A percentile compares a stretch with the other conserved stretches of the same genome.
These are phyloP conservation scores for Colletotrichum tropicale DNA, from an alignment of 2,329 filamentous ascomycete species.

Conservation along the genomic window DNA sequence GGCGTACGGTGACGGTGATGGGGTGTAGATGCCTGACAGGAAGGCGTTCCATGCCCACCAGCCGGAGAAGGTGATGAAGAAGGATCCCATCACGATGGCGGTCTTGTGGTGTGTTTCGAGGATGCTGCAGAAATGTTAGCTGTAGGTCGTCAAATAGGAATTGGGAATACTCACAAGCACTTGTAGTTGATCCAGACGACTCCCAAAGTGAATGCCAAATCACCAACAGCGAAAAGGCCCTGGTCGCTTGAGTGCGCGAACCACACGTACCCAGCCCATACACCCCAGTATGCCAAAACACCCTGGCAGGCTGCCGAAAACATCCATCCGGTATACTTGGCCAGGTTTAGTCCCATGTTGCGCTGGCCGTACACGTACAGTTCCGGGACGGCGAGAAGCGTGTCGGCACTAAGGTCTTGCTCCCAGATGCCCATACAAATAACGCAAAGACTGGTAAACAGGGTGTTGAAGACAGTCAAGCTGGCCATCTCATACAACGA, in stretches of 20 bases:
- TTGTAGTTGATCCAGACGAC: conserved; percentile 78
- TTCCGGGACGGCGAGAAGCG: conserved; percentile 89
- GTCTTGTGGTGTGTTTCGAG: conserved; percentile 82
- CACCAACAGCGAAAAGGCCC: conserved; percentile 75
- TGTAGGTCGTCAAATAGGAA: too few species aligned
- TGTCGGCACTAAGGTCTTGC: conserved; percentile 83
- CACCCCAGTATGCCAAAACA: conserved; percentile 73
- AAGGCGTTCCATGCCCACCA: conserved; percentile 80
- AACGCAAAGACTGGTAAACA: conserved; percentile 88
- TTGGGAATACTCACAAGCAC: conserved; percentile 64
- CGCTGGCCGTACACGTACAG: conserved; percentile 85
- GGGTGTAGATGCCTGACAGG: conserved; percentile 66
- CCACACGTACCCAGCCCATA: conserved; percentile 56
- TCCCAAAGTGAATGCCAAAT: conserved; percentile 72
- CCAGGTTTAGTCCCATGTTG: conserved; percentile 74
- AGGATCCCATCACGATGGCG: conserved; percentile 61
- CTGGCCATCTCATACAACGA: conserved; percentile 88
- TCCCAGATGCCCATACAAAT: conserved; percentile 93
- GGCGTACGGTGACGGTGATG: conserved; percentile 59
- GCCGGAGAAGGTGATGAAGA: conserved; percentile 64
- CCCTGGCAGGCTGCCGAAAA: conserved; percentile 75
- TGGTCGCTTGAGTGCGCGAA: conserved; percentile 64
- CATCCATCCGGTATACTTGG: conserved; percentile 79
- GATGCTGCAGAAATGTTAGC: conserved; percentile 48
- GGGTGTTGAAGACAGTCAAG: conserved; percentile 89